Conservation (phyloP, 768 basidiomycete genomes). For the Crucibulum laeve region DNA sequence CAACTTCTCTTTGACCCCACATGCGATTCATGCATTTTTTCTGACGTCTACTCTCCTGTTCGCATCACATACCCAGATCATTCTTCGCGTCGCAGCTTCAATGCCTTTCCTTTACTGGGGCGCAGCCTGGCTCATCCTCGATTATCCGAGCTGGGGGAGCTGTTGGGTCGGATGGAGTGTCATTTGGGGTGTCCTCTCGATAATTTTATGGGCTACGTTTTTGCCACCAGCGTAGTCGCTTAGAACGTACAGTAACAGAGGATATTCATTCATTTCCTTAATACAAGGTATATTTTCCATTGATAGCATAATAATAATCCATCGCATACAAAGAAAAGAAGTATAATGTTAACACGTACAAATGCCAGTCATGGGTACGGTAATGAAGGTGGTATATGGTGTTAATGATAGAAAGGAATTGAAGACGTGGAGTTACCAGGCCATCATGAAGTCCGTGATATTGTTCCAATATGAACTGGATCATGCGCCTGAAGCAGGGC, state of each 20-base stretch:
- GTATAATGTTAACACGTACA: too few relatives aligned
- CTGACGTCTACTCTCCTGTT: conserved; percentile 65
- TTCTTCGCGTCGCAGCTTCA: conserved; percentile 69
- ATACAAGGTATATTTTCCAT: too few relatives aligned
- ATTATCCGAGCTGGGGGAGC: conserved; percentile 41
- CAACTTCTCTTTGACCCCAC: conserved; percentile 46
- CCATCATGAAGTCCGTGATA: too few relatives aligned
- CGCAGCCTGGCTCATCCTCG: conserved; percentile 60
- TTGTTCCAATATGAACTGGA: too few relatives aligned
- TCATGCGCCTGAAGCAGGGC: too few relatives aligned
- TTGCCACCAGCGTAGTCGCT: conserved; percentile 79
- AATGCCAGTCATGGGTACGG: too few relatives aligned
- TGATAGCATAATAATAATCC: too few relatives aligned
- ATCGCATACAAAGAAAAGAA: too few relatives aligned
- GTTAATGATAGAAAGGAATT: neutral
- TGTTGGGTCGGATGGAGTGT: conserved; percentile 78
- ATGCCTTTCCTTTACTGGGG: conserved; percentile 87
- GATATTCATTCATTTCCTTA: too few relatives aligned
- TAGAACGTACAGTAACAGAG: too few relatives aligned
- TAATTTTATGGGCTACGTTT: conserved; percentile 79
- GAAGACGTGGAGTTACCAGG: neutral
- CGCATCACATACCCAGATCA: conserved; percentile 84
- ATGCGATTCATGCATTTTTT: conserved; percentile 69
- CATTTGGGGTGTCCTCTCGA: conserved; percentile 67
- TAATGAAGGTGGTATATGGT: too few relatives aligned